Base-by-base conservation (phyloP, 805 yeast species). In the Kluyveromyces siamensis region DNA sequence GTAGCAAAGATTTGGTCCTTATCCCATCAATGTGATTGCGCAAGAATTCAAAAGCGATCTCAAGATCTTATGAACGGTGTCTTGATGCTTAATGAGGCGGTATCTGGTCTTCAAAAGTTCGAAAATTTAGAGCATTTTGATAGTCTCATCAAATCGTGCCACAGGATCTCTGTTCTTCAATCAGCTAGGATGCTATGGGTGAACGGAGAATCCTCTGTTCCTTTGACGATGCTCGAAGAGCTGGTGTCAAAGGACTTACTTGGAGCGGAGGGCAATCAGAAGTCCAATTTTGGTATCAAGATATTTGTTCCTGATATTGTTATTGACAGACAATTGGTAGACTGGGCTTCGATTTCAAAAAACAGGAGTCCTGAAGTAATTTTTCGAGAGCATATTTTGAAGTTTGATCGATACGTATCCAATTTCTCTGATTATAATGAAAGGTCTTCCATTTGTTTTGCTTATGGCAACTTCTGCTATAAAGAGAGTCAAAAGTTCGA, bases 391-490 rank as follows among this genome's bases (percentile, higher is more conserved):
- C 83, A 83, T 57, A 79, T 87, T 16, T 66, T 71, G 6, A 74
- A 58, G 41, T 48, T 65, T 11, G 45, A 61, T 6, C n/a, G 18
- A 1, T 35, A 37, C 8, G 53, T 53, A 9, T 51, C 52, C 11
- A 44, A 59, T 2, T 53, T 55, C 6, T 25, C 50, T 5, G 58
- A 60, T 5, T 49, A 46, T 13, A 57, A 59, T 1, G 67, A 65
- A 33, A 59, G 65, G 40, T 77, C 81, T 0, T 63, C 68, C 36
- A 74, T 81, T 6, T 83, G 63, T 58, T 83, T 77, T 51, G 70
- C 73, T 2, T 73, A 84, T 55, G 97, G 90, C 0, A 69, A 73
- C 30, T 89, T 89, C 59, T 85, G 96, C 60, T 84, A 84, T 55
- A 65, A 70, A 7, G 90, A 86, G 56, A 65, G 76, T 27, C 73